These are phyloP conservation scores for Neurospora intermedia DNA, from an alignment of 495 filamentous ascomycete species.

Conservation along the genomic window DNA sequence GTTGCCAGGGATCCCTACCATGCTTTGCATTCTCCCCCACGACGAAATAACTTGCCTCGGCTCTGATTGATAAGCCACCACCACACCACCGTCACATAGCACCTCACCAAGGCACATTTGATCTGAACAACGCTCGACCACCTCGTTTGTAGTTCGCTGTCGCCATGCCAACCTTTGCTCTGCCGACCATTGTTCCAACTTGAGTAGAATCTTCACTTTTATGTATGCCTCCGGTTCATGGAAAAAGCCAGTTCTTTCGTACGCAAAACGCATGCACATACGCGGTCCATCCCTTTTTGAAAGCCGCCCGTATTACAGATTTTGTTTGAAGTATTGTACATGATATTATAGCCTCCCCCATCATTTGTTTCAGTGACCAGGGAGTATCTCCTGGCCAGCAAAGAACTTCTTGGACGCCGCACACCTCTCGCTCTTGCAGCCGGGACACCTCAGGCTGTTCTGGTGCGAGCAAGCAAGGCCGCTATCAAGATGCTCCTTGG, in stretches of 20 bases:
- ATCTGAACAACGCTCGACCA: neutral
- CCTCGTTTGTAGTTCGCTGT: neutral
- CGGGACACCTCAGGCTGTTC: constrained; percentile 87
- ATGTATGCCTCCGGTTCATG: neutral
- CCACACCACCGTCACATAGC: neutral
- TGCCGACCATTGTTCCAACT: neutral
- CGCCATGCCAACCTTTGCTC: neutral
- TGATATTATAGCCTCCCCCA: neutral
- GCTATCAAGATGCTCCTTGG: constrained; percentile 62
- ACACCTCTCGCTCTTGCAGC: constrained; percentile 85
- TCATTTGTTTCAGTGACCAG: neutral
- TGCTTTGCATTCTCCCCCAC: neutral
- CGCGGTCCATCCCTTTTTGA: neutral
- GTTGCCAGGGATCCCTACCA: neutral
- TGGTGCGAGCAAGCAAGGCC: constrained; percentile 60
- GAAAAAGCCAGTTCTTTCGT: neutral
- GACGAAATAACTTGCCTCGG: neutral
- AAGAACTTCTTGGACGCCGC: constrained; percentile 89
- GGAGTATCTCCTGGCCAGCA: constrained; percentile 35
- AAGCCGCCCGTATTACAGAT: neutral
- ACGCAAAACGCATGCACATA: neutral
- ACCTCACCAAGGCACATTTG: no score
- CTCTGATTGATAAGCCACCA: neutral
- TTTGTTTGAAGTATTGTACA: neutral
- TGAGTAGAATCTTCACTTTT: neutral